Conservation (phyloP, 169 alveolate species). For the Plasmodium gallinaceum region DNA sequence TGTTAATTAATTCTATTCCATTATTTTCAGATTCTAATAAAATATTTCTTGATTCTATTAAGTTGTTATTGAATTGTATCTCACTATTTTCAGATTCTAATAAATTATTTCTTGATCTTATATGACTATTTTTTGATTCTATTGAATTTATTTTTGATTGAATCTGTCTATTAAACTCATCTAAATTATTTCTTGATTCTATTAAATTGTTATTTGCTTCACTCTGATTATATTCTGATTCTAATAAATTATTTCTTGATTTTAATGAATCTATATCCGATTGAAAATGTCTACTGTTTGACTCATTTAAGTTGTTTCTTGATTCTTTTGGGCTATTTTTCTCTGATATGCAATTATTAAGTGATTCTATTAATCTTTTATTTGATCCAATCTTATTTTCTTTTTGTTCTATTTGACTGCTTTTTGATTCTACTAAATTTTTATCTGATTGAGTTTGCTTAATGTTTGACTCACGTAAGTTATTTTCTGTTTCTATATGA, state of each 20-base stretch:
- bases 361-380: background rate
- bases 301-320: background rate
- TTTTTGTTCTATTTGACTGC: background rate
- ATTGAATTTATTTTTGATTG: background rate
- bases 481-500: background rate
- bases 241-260: too few relatives aligned
- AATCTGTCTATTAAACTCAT: background rate
- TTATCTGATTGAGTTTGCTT: background rate
- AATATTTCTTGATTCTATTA: background rate
- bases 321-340: background rate
- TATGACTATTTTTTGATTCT: background rate
- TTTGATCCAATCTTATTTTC: background rate
- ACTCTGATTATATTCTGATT: background rate
- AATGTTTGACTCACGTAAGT: background rate
- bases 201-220: background rate
- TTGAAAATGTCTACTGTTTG: background rate
- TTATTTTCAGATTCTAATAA: background rate
- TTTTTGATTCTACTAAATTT: background rate
- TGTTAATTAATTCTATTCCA: background rate
- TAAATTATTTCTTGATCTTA: too few relatives aligned
- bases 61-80: background rate
- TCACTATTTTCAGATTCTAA: background rate
- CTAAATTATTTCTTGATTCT: background rate
- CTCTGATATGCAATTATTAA: too few relatives aligned
- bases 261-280: background rate